These are phyloP conservation scores for Aspergillus diversus DNA, from an alignment of 495 filamentous ascomycete genomes.

Conservation along the genomic window DNA sequence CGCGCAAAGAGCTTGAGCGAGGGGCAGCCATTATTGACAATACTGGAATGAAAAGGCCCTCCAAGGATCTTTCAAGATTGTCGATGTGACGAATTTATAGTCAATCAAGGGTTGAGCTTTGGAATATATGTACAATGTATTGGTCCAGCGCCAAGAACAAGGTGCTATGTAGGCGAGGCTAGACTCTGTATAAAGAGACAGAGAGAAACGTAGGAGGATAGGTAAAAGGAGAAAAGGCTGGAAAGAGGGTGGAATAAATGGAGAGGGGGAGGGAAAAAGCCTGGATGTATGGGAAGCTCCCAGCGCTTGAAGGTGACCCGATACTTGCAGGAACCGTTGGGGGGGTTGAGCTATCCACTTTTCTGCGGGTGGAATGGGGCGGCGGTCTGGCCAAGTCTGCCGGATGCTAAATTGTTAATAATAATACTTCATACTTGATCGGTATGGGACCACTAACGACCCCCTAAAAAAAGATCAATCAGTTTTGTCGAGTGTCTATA, in stretches of 20 bases:
- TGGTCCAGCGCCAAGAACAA: slow-evolving; percentile 18
- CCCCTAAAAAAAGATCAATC: slow-evolving; percentile 22
- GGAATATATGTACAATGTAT: slow-evolving; percentile 22
- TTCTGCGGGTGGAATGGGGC: slow-evolving; percentile 22
- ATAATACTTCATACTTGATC: no score
- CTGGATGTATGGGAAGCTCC: slow-evolving; percentile 20
- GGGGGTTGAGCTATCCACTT: slow-evolving; percentile 26
- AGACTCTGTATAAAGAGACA: not conserved
- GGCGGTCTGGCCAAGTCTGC: slow-evolving; percentile 30
- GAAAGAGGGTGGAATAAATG: slow-evolving; percentile 15
- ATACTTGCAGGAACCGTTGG: slow-evolving; percentile 27
- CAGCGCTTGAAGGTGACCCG: slow-evolving; percentile 23
- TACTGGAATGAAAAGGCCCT: slow-evolving; percentile 11
- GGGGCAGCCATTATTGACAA: slow-evolving; percentile 51
- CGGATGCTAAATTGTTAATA: slow-evolving; percentile 17
- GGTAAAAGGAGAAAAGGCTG: not conserved
- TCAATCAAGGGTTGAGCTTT: slow-evolving; percentile 15
- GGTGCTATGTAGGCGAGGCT: slow-evolving; percentile 2
- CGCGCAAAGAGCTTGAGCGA: slow-evolving; percentile 52
- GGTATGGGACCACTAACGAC: slow-evolving; percentile 19
- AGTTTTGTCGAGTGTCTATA: not conserved
- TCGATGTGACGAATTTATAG: slow-evolving; percentile 15
- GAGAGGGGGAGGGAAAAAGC: slow-evolving; percentile 12
- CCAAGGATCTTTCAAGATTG: not conserved
- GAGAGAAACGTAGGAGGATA: not conserved